These are phyloP conservation scores for Ophiostoma montium DNA, from an alignment of 2,329 filamentous ascomycete genomes.

Conservation along the genomic window DNA sequence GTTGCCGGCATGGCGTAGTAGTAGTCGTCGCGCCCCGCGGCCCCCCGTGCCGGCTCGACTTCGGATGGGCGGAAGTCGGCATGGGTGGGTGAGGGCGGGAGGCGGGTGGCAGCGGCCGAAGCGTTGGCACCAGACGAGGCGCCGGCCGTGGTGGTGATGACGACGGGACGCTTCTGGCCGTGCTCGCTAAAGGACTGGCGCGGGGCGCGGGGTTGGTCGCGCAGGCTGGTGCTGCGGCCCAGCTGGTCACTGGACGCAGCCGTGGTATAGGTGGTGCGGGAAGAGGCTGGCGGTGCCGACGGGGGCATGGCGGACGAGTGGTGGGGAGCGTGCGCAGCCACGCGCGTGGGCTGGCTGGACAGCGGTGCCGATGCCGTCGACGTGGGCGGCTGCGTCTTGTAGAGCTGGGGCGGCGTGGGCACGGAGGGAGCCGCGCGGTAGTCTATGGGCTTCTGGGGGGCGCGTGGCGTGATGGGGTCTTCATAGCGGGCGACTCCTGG, in stretches of 20 bases:
- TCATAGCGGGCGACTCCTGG: slow-evolving; percentile 8
- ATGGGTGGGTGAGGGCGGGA: slow-evolving; percentile 23
- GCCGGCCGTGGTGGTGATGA: slow-evolving; percentile 39
- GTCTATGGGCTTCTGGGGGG: slow-evolving; percentile 7
- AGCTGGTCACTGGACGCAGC: slow-evolving; percentile 30
- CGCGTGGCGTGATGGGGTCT: slow-evolving; percentile 9
- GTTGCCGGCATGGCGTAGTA: slow-evolving; percentile 46
- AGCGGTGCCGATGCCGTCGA: neutral
- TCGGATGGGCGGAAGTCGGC: slow-evolving; percentile 21
- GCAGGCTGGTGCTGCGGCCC: slow-evolving; percentile 31
- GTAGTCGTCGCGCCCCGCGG: slow-evolving; percentile 35
- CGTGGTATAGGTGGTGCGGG: slow-evolving; percentile 7
- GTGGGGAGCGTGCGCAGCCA: neutral
- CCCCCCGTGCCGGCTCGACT: slow-evolving; percentile 35
- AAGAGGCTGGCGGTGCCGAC: slow-evolving; percentile 7
- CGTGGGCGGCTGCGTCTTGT: slow-evolving; percentile 3
- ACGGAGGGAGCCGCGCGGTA: slow-evolving; percentile 10
- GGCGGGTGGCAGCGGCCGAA: neutral
- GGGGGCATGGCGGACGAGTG: slow-evolving; percentile 19
- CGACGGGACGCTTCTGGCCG: slow-evolving; percentile 36
- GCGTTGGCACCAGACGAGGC: slow-evolving; percentile 16
- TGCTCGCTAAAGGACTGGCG: slow-evolving; percentile 37
- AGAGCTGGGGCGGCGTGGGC: slow-evolving; percentile 12
- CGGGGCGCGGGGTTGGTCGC: slow-evolving; percentile 33
- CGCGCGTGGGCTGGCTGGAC: slow-evolving; percentile 1